Evolutionary conservation across 208 protist species (phyloP).

Genomic region (Wallacemonas sp.): DNA sequence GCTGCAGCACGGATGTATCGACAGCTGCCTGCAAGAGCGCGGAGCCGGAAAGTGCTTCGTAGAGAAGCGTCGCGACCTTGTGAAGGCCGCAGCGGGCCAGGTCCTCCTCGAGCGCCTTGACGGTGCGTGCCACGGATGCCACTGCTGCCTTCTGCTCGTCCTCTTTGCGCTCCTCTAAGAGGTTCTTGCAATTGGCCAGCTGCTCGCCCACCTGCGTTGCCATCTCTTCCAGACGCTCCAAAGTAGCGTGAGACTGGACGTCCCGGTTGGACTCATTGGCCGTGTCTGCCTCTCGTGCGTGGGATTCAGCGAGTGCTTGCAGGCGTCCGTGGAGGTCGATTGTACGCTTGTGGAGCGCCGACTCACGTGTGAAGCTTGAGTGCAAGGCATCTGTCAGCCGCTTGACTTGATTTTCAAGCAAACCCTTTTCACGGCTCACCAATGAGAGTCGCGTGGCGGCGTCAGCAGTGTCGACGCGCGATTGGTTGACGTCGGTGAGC

Average conservation of each 20-base stretch:
- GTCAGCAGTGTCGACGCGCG: conserved; percentile 21
- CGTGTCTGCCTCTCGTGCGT: not conserved
- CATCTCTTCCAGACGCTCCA: conserved; percentile 6
- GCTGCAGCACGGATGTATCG: conserved; percentile 1
- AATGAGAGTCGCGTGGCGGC: conserved; percentile 22
- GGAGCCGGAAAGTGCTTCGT: conserved; percentile 6
- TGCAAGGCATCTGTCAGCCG: conserved; percentile 39
- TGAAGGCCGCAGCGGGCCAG: conserved; percentile 4
- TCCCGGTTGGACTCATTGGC: not conserved
- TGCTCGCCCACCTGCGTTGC: not conserved
- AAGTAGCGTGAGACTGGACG: not conserved
- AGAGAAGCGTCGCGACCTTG: conserved; percentile 5
- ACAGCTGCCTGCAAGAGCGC: not conserved
- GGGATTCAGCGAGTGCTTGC: conserved; percentile 21
- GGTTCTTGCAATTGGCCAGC: not conserved
- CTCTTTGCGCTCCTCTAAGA: not conserved
- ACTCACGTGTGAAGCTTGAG: conserved; percentile 39
- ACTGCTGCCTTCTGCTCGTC: not conserved
- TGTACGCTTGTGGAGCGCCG: conserved; percentile 33
- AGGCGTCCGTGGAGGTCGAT: conserved; percentile 48
- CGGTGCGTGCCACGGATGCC: not conserved
- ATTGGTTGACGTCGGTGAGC: conserved; percentile 22
- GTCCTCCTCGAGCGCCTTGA: conserved; percentile 10
- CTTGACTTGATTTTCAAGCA: conserved; percentile 42
- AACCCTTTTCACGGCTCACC: conserved; percentile 18